Evolutionary conservation across 2,329 filamentous ascomycete species (phyloP).

Genomic region (Paecilomyces sp.): DNA sequence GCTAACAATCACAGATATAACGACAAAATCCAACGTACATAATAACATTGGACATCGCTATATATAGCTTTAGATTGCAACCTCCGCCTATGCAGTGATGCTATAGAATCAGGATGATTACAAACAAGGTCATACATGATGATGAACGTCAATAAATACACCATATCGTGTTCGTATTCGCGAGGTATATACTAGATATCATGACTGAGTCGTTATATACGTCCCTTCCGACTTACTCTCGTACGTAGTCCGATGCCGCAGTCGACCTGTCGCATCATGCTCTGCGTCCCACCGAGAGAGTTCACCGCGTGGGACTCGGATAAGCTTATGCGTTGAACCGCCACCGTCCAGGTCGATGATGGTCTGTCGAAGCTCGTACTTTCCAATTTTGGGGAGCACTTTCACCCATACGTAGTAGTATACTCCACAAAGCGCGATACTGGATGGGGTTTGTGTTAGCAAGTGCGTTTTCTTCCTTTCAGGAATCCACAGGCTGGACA

Average conservation of each 20-base stretch:
- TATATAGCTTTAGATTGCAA: too few species aligned
- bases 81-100: too few species aligned
- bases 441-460: conserved; percentile 17
- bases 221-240: not conserved
- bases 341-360: conserved; percentile 45
- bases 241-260: conserved; percentile 5
- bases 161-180: too few species aligned
- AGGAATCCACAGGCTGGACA: conserved; percentile 1
- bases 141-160: too few species aligned
- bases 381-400: conserved; percentile 45
- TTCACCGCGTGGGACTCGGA: conserved; percentile 47
- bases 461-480: not conserved
- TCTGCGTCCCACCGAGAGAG: conserved; percentile 51
- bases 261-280: conserved; percentile 44
- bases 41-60: too few species aligned
- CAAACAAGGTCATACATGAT: too few species aligned
- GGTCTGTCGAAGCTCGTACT: conserved; percentile 51
- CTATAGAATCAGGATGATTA: too few species aligned
- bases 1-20: too few species aligned
- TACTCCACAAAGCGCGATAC: conserved; percentile 45
- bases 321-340: conserved; percentile 43
- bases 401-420: conserved; percentile 57
- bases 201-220: not conserved
- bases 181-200: not conserved
- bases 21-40: too few species aligned